Conservation (phyloP, 768 basidiomycete species). For the Melanogaster broomeanus region DNA sequence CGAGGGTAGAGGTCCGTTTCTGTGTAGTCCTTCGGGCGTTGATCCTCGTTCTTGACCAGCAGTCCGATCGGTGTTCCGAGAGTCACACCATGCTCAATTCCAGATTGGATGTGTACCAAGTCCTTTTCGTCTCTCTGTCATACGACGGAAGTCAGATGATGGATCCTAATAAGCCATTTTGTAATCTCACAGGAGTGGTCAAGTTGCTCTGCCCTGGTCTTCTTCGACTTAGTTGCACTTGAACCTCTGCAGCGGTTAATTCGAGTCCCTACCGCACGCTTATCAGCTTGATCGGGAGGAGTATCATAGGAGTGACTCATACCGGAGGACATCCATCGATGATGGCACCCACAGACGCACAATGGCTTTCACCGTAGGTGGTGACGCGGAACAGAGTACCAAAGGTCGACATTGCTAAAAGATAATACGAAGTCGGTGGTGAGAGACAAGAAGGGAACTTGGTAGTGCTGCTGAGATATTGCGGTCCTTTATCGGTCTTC, state of each 20-base stretch:
- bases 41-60: constrained; percentile 97
- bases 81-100: constrained; percentile 90
- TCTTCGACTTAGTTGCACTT: constrained; percentile 86
- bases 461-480: constrained; percentile 2
- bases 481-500: constrained; percentile 21
- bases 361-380: constrained; percentile 98
- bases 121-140: constrained; percentile 92
- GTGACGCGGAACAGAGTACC: constrained; percentile 91
- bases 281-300: constrained; percentile 10
- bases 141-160: constrained; percentile 3
- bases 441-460: constrained; percentile 10
- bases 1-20: constrained; percentile 98
- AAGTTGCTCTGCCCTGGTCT: constrained; percentile 96
- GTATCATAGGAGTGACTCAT: constrained; percentile 31
- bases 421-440: constrained; percentile 7
- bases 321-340: constrained; percentile 98
- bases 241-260: constrained; percentile 81
- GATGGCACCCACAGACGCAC: constrained; percentile 95
- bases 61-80: constrained; percentile 97
- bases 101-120: constrained; percentile 89
- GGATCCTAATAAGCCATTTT: background rate
- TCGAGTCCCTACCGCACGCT: constrained; percentile 65
- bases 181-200: constrained; percentile 81
- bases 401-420: constrained; percentile 83
- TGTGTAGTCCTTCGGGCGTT: constrained; percentile 96